A percentile compares a stretch with the other conserved stretches of the same genome.
These are phyloP conservation scores for Amanita molliuscula DNA, from an alignment of 768 basidiomycete species.

Conservation along the genomic window DNA sequence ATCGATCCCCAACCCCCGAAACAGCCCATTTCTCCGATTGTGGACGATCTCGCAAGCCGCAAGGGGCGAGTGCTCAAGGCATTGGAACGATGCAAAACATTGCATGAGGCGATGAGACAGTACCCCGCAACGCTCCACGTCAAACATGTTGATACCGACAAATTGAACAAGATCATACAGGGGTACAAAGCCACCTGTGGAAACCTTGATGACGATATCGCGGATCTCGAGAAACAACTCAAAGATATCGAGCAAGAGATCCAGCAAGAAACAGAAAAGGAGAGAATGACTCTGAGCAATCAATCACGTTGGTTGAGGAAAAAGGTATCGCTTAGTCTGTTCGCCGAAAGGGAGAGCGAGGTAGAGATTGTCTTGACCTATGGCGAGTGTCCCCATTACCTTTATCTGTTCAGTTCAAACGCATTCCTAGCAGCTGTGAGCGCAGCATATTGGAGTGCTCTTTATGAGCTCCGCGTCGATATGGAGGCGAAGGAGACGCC, in stretches of 20 bases:
- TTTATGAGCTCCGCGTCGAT: conserved; percentile 29
- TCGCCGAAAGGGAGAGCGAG: conserved; percentile 24
- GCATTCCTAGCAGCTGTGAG: conserved; percentile 12
- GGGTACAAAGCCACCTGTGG: conserved; percentile 22
- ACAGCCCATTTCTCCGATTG: conserved; percentile 16
- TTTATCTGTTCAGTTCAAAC: not conserved
- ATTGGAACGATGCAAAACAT: conserved; percentile 19
- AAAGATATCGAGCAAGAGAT: conserved; percentile 15
- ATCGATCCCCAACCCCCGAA: conserved; percentile 9
- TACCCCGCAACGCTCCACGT: conserved; percentile 25
- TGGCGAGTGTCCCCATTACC: conserved; percentile 15
- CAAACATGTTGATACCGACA: conserved; percentile 11
- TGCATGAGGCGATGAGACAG: conserved; percentile 18
- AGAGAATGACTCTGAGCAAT: conserved; percentile 8
- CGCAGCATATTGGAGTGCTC: conserved; percentile 22
- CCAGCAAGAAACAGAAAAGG: conserved; percentile 13
- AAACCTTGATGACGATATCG: conserved; percentile 21
- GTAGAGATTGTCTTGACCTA: conserved; percentile 29
- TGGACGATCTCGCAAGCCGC: conserved; percentile 17
- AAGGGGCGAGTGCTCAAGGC: conserved; percentile 18
- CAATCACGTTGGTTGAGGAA: conserved; percentile 14
- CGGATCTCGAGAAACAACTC: conserved; percentile 20
- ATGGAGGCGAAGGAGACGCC: conserved; percentile 22
- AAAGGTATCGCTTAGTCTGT: conserved; percentile 23
- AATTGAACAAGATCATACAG: conserved; percentile 19